Percentiles rank a stretch among this genome's conserved stretches.
Conservation (phyloP, 768 basidiomycete genomes). For the Trametes cingulata region DNA sequence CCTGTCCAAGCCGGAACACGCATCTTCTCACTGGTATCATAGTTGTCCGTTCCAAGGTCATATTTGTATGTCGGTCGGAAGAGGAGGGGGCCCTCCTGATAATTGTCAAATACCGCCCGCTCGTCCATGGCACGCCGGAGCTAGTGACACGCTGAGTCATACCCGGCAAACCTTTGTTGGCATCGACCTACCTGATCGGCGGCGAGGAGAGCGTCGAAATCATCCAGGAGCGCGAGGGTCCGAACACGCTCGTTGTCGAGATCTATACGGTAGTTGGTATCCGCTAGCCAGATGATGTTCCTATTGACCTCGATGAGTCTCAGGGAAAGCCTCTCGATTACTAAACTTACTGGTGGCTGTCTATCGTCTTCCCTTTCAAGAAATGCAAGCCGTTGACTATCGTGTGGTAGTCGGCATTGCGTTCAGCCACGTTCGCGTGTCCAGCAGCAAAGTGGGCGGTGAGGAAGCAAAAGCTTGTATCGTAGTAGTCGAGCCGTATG, state of each 20-base stretch:
- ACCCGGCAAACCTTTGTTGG: neutral
- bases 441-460: conserved; percentile 98
- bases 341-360: conserved; percentile 79
- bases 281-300: conserved; percentile 91
- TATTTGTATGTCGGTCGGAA: conserved; percentile 97
- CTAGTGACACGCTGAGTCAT: conserved; percentile 39
- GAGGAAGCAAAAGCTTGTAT: conserved; percentile 92
- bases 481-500: conserved; percentile 88
- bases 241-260: conserved; percentile 82
- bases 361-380: conserved; percentile 83
- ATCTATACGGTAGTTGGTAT: conserved; percentile 94
- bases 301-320: conserved; percentile 42
- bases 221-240: conserved; percentile 58
- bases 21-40: conserved; percentile 96
- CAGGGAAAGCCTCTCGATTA: neutral
- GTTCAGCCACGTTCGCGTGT: conserved; percentile 83
- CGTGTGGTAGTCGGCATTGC: conserved; percentile 90
- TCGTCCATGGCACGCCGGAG: conserved; percentile 70
- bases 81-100: conserved; percentile 85
- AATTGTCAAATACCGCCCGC: conserved; percentile 77
- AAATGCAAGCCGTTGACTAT: conserved; percentile 85
- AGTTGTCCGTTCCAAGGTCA: conserved; percentile 76
- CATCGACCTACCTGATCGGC: conserved; percentile 78
- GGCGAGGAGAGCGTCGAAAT: conserved; percentile 71
- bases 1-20: conserved; percentile 98